Evolutionary conservation across 1,284 basidiomycete species (phyloP).

Genomic region (Anthracocystis panici-leucophaei): DNA sequence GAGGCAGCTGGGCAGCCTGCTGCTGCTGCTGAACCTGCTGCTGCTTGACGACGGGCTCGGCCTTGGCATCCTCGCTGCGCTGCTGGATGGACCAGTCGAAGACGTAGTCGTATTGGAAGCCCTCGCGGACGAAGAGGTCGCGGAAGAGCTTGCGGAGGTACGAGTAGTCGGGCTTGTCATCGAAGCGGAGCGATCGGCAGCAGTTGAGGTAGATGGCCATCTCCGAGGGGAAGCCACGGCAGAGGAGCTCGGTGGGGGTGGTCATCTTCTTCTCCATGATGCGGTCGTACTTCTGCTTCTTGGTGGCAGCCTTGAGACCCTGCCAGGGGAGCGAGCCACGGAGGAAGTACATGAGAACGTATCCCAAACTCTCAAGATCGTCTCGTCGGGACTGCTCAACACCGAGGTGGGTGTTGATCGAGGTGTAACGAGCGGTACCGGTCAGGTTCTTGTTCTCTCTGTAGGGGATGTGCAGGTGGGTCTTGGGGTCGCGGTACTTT

Average conservation of each 20-base stretch:
- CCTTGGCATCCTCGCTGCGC: conserved; percentile 59
- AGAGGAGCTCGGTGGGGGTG: conserved; percentile 69
- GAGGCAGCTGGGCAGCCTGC: conserved; percentile 61
- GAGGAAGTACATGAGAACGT: conserved; percentile 70
- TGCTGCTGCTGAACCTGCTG: conserved; percentile 52
- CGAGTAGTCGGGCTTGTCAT: conserved; percentile 70
- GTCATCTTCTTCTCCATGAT: conserved; percentile 71
- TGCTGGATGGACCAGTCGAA: conserved; percentile 70
- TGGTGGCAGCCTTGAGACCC: conserved; percentile 69
- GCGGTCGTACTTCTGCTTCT: conserved; percentile 70
- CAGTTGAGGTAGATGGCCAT: conserved; percentile 71
- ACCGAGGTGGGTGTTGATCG: conserved; percentile 98
- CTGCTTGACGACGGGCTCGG: conserved; percentile 53
- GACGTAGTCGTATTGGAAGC: conserved; percentile 70
- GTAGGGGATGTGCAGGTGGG: conserved; percentile 98
- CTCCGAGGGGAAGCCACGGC: conserved; percentile 70
- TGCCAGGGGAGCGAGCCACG: conserved; percentile 69
- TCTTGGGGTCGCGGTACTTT: conserved; percentile 99
- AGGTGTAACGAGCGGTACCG: conserved; percentile 98
- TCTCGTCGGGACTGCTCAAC: conserved; percentile 73
- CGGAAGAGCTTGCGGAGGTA: conserved; percentile 70
- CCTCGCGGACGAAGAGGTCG: conserved; percentile 70
- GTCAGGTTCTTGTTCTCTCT: conserved; percentile 99
- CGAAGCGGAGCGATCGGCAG: conserved; percentile 70
- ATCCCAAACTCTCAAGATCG: conserved; percentile 68